phyloP scores from a whole-genome alignment of 1,284 basidiomycete species.

The Neolentinus lepideus region DNA sequence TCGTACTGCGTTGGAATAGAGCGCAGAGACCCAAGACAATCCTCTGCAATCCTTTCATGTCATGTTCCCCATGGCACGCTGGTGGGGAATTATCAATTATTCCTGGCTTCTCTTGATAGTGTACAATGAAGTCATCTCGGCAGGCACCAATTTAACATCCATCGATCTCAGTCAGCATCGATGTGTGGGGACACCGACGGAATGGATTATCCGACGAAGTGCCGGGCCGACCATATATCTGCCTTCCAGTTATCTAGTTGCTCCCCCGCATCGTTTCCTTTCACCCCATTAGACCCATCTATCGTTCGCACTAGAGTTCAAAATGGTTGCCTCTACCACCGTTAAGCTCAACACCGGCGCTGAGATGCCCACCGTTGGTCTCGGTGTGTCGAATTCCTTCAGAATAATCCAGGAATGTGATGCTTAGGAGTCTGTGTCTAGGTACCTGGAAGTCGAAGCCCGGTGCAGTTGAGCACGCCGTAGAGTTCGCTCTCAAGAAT shows the following conservation, averaged over 20 bases:
- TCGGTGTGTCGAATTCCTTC: constrained; percentile 40
- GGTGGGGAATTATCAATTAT: neutral
- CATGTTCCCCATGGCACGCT: too few relatives aligned
- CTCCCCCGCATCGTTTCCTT: neutral
- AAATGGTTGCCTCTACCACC: constrained; percentile 37
- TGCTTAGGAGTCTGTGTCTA: constrained; percentile 15
- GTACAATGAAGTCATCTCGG: neutral
- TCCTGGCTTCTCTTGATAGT: neutral
- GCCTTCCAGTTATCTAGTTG: neutral
- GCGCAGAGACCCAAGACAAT: too few relatives aligned
- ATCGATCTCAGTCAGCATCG: neutral
- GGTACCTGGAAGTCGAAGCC: constrained; percentile 78
- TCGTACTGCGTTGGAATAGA: too few relatives aligned
- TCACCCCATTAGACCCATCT: neutral
- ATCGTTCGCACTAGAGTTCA: constrained; percentile 1
- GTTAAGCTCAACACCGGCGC: constrained; percentile 70
- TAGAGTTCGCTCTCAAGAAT: constrained; percentile 62
- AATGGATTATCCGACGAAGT: neutral
- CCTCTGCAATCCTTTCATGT: too few relatives aligned
- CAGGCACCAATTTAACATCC: neutral
- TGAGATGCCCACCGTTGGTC: constrained; percentile 68
- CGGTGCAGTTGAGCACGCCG: constrained; percentile 57
- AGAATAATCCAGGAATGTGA: neutral
- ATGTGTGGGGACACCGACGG: neutral
- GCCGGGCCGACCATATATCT: neutral